Evolutionary conservation across 352 stramenopile genomes (phyloP), one percentile per base, ranked within the genome.

Genomic region (Pythium brachiatum): DNA sequence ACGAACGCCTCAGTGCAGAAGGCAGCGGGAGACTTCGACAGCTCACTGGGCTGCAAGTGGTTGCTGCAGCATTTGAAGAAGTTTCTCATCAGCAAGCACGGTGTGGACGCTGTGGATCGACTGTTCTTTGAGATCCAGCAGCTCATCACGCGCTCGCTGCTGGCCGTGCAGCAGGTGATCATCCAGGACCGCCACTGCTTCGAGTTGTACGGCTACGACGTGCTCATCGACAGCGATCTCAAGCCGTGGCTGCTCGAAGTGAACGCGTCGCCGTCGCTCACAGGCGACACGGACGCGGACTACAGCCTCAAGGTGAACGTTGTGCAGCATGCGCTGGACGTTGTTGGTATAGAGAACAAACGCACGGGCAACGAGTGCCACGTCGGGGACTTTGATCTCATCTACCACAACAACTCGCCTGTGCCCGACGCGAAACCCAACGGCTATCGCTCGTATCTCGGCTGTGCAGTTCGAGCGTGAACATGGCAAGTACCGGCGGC

Each of bases 1-100:
- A 98, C 94, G 1, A 98, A 98, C 53, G 93, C 95, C 61, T 86
- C 89, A 13, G 81, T 98, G 16, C 95, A 98, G 64, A 96, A 95
- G 61, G 75, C 75, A 7, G 79, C 74, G 5, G 73, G 90, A 7
- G 88, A 94, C 27, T 97, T 94, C 62, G 74, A 88, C 55, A 71
- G 73, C 21, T 67, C 64, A 23, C 65, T 78, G 20, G 83, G 82
- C 5, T 81, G 75, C 65, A 92, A 91, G 68, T 91, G 81, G 83
- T 62, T 62, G 12, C 70, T 90, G 43, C 60, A 69, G 32, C 59
- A 72, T 13, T 66, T 91, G 56, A 88, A 85, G 68, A 63, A 83
- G 43, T 85, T 85, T 51, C 61, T 92, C 21, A 76, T 91, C 44
- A 72, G 72, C 43, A 88, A 81, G 18, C 75, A 91, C 52, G 91